Base-by-base conservation (phyloP, 106 monocot genomes). In the Acanthochlamys bracteata region DNA sequence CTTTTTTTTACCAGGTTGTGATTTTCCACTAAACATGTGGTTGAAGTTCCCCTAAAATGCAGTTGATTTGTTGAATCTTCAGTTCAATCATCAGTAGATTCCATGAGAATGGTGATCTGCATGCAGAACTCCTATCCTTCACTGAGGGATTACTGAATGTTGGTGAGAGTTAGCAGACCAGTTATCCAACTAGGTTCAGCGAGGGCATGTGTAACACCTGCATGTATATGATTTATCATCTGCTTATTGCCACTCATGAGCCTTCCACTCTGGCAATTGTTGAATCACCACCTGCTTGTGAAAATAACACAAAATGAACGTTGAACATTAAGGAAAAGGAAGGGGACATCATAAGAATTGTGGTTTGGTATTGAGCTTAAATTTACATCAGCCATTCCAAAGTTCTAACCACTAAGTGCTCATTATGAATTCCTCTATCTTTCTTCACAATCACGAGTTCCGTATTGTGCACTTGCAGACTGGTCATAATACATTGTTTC, bases 191-290 rank as follows among this genome's bases (percentile, higher is more conserved):
- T 49, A 14, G 33, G 2, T 49, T 17, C 2, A 4, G 10, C 2
- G 17, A 3, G 49, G 17, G 49, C n/a, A n/a, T n/a, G 49, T 49
- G 9, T 49, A 14, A 12, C 49, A 12, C 17, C 49, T 49, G 49
- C 49, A 14, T 49, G 49, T 49, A 14, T 49, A 33, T 1, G 33
- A 49, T 49, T 49, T 49, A 4, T 49, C 49, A 49, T 49, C 17
- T 17, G 1, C 7, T 62, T 69, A 66, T 20, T 83, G 69, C 88
- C 88, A 93, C 25, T 93, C 84, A 72, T 88, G 88, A 41, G 54
- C 65, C 54, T 85, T 89, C 93, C 93, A 85, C 73, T 85, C 93
- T 10, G 93, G 93, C 49, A 89, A 74, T 51, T 88, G 88, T 45
- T 93, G 93, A 56, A 93, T 85, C 33, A 93, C 71, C 66, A 93